Base-by-base conservation (phyloP, 1,284 basidiomycete species). In the Heimioporus retisporus region DNA sequence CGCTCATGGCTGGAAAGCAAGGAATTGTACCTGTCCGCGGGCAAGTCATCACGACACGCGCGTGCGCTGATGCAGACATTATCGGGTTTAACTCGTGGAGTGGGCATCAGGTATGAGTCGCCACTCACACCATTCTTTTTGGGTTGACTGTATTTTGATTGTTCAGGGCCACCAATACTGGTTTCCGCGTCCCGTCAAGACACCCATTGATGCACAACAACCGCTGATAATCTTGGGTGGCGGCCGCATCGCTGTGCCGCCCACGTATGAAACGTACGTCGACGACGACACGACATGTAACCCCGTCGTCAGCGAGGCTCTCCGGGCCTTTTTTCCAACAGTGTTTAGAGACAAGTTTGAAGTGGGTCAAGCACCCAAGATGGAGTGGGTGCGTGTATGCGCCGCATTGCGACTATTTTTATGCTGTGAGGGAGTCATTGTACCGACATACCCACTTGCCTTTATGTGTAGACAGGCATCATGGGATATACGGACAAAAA, bases 211-310 rank as follows among this genome's bases (percentile, higher is more conserved):
- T 10, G 35, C 35, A 10, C 35, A 35, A 56, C 72, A 76, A 16
- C 90, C 93, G 0, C 74, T 94, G 19, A 80, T 94, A 59, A 91
- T 96, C 63, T 78, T 96, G 0, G 94, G 95, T 16, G 94, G 94
- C 2, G 91, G 84, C 3, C 81, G 93, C 28, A 85, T 90, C 57
- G 72, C 80, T 1, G 81, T 81, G 0, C 63, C 55, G 28, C 82
- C 84, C 0, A 68, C 69, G 2, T 85, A 83, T 59, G 92, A 93
- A 77, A 75, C 79, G 44, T 85, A 87, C 59, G 79, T 84, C 8
- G 84, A 85, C 11, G 90, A 96, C 70, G 94, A 96, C 73, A 84
- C 87, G 3, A 75, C 68, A 1, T 68, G 91, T 46, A 85, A 90
- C 68, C 69, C 78, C 2, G 67, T 70, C 1, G 85, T 92, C 2